Conservation (phyloP, 495 filamentous ascomycete genomes). For the Glutinoglossum americanum region DNA sequence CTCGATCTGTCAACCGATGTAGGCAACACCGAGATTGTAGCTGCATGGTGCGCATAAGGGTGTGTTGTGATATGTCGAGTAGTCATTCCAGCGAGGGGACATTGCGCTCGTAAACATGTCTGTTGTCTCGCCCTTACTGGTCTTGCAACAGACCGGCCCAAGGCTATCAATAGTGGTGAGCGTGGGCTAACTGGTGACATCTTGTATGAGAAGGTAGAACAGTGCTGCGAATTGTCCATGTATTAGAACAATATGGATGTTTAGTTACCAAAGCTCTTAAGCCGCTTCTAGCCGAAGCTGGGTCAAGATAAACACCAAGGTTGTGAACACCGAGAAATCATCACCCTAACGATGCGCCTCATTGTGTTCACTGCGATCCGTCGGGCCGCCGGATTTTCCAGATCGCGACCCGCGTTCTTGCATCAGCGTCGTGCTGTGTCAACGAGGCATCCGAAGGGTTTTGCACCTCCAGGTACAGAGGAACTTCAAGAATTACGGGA, state of each 20-base stretch:
- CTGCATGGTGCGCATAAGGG: slow-evolving; percentile 24
- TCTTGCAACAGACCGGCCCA: background rate
- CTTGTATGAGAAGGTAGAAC: background rate
- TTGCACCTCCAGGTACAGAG: slow-evolving; percentile 47
- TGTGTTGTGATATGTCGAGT: slow-evolving; percentile 19
- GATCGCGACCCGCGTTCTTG: slow-evolving; percentile 9
- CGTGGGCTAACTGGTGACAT: background rate
- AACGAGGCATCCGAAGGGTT: slow-evolving; percentile 72
- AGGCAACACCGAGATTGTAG: slow-evolving; percentile 55
- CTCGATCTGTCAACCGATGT: slow-evolving; percentile 57
- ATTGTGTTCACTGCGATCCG: background rate
- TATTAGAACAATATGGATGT: too few species aligned
- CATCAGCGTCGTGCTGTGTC: slow-evolving; percentile 27
- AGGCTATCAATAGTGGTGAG: background rate
- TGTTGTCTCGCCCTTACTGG: background rate
- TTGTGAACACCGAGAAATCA: background rate
- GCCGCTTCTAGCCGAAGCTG: background rate
- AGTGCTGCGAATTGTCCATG: background rate
- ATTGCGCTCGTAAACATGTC: background rate
- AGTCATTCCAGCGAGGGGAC: too few species aligned
- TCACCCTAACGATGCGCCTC: background rate
- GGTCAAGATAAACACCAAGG: background rate
- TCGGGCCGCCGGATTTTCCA: slow-evolving; percentile 7
- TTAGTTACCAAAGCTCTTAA: background rate
- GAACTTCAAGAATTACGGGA: slow-evolving; percentile 76